Percentiles rank a stretch among this genome's conserved stretches.
Conservation (phyloP, 73 alveolate genomes). For the Blepharisma stoltei region DNA sequence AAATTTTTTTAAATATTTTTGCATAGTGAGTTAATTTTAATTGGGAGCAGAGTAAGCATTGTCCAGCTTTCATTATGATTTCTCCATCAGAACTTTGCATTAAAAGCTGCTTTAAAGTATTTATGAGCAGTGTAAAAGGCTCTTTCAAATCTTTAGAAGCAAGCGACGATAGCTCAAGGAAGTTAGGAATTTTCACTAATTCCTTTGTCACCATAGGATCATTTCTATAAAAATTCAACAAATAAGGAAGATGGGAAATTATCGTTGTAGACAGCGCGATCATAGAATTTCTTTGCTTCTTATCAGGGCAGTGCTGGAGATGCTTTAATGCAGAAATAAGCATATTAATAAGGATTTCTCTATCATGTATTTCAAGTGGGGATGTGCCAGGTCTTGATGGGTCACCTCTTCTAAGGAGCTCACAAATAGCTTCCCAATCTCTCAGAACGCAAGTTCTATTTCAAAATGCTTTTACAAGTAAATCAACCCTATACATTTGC, state of each 20-base stretch:
- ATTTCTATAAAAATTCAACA: background rate
- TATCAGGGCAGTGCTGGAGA: background rate
- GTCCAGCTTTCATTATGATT: background rate
- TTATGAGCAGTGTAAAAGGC: background rate
- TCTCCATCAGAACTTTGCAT: background rate
- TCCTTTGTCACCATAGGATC: background rate
- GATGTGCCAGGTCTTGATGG: background rate
- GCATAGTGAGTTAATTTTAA: too few relatives aligned
- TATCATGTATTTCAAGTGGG: background rate
- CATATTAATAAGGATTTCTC: background rate
- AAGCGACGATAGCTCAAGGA: conserved; percentile 1
- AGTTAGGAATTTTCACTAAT: conserved; percentile 9
- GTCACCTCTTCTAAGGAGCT: conserved; percentile 9
- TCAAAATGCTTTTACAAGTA: conserved; percentile 12
- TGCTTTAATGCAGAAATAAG: background rate
- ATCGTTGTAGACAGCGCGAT: background rate
- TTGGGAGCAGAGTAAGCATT: too few relatives aligned
- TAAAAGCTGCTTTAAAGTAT: background rate
- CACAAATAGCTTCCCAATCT: conserved; percentile 27
- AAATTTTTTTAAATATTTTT: too few relatives aligned
- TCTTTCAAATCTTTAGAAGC: conserved; percentile 27
- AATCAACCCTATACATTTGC: conserved; percentile 1
- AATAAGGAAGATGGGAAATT: conserved; percentile 6
- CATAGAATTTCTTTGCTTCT: conserved; percentile 4
- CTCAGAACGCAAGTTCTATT: conserved; percentile 7